phyloP scores from a whole-genome alignment of 805 yeast species.

The Wickerhamiella azyma region DNA sequence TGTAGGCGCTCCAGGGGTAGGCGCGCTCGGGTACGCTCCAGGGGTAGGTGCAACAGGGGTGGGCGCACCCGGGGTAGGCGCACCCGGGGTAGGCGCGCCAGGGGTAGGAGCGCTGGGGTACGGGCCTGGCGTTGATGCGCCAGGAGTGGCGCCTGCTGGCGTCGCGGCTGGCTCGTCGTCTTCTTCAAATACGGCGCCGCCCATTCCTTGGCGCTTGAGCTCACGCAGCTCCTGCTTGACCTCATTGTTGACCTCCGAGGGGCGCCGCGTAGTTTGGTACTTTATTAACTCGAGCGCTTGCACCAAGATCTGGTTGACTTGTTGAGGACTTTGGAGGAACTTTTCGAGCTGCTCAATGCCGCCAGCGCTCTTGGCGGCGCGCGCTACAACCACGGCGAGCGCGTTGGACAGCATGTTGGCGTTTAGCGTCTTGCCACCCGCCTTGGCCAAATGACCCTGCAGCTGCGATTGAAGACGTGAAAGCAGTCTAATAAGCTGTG shows the following conservation, averaged over 20 bases:
- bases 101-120: neutral
- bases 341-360: slow-evolving; percentile 19
- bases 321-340: slow-evolving; percentile 14
- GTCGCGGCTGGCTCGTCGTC: no score
- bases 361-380: slow-evolving; percentile 59
- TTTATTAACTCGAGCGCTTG: slow-evolving; percentile 14
- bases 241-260: neutral
- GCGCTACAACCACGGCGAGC: slow-evolving; percentile 82
- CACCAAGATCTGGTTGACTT: slow-evolving; percentile 10
- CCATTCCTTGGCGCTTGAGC: neutral
- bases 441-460: slow-evolving; percentile 65
- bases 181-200: neutral
- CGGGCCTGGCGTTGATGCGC: neutral
- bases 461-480: slow-evolving; percentile 77
- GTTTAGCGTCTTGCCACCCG: slow-evolving; percentile 52
- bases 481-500: slow-evolving; percentile 59
- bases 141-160: no score
- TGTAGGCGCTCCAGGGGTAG: slow-evolving; percentile 3
- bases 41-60: no score
- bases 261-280: slow-evolving; percentile 1
- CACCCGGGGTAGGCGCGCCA: neutral
- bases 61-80: no score
- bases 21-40: no score
- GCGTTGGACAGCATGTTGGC: slow-evolving; percentile 81
- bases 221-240: neutral